phyloP scores from a whole-genome alignment of 2,329 filamentous ascomycete genomes.

The Pseudonectria foliicola region DNA sequence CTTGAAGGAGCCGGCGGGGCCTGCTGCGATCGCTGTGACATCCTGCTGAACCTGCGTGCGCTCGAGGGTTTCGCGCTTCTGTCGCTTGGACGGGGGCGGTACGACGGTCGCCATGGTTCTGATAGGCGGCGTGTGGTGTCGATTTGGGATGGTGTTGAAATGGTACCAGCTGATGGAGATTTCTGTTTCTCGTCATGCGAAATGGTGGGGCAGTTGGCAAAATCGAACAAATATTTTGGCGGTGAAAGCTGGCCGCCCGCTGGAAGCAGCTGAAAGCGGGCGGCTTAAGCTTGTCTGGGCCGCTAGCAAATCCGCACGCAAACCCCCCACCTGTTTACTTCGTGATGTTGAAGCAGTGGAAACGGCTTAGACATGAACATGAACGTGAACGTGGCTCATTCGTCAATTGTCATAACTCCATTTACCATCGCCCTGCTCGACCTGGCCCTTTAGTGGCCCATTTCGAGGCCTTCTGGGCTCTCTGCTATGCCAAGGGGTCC shows the following conservation, averaged over 20 bases:
- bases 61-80: constrained; percentile 68
- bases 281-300: neutral
- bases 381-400: too few relatives aligned
- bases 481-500: too few relatives aligned
- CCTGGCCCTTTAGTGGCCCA: too few relatives aligned
- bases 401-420: too few relatives aligned
- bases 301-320: constrained; percentile 14
- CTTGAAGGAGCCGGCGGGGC: constrained; percentile 68
- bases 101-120: constrained; percentile 72
- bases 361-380: too few relatives aligned
- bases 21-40: constrained; percentile 54
- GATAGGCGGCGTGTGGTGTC: too few relatives aligned
- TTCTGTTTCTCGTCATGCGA: constrained; percentile 1
- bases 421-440: too few relatives aligned
- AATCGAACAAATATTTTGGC: constrained; percentile 24
- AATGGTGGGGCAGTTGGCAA: constrained; percentile 25
- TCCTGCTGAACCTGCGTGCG: constrained; percentile 69
- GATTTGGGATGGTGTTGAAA: neutral
- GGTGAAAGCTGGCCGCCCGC: constrained; percentile 12
- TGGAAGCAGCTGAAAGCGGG: constrained; percentile 10
- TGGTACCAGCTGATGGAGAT: neutral
- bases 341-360: too few relatives aligned
- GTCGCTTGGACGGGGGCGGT: constrained; percentile 83
- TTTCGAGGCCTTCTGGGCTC: too few relatives aligned
- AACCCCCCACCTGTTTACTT: constrained; percentile 4